A percentile compares a stretch with the other conserved stretches of the same genome.
Evolutionary conservation across 495 filamentous ascomycete species (phyloP).

Genomic region (Neurospora pannonica): DNA sequence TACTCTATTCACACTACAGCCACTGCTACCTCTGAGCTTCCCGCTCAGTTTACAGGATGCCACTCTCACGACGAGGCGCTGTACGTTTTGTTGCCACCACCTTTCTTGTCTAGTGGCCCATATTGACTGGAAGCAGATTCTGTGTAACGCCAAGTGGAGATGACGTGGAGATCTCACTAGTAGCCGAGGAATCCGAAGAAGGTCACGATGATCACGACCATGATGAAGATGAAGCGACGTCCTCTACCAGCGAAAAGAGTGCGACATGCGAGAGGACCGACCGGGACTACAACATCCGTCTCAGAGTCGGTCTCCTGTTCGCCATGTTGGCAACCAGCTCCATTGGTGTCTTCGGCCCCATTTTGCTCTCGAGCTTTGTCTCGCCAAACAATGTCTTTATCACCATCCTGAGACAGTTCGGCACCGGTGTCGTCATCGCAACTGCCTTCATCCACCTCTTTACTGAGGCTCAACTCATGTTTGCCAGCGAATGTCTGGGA

Average conservation of each 20-base stretch:
- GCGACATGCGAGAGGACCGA: slow-evolving; percentile 33
- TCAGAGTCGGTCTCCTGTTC: slow-evolving; percentile 53
- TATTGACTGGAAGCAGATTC: slow-evolving; percentile 9
- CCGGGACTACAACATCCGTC: slow-evolving; percentile 48
- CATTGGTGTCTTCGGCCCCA: slow-evolving; percentile 35
- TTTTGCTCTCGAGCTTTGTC: slow-evolving; percentile 27
- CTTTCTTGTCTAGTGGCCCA: not conserved
- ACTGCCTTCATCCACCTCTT: slow-evolving; percentile 64
- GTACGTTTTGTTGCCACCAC: not conserved
- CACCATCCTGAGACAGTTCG: slow-evolving; percentile 57
- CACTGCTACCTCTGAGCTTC: slow-evolving; percentile 9
- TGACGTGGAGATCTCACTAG: slow-evolving; percentile 8
- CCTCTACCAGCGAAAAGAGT: slow-evolving; percentile 5
- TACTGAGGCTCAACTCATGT: slow-evolving; percentile 55
- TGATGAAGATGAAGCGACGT: not conserved
- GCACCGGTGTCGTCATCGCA: slow-evolving; percentile 62
- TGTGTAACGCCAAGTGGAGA: slow-evolving; percentile 41
- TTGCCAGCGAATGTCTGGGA: slow-evolving; percentile 53
- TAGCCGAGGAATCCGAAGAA: slow-evolving; percentile 13
- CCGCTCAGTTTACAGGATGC: slow-evolving; percentile 4
- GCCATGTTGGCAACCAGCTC: slow-evolving; percentile 28
- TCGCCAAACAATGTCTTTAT: slow-evolving; percentile 27
- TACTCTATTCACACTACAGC: slow-evolving; percentile 5
- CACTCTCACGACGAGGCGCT: slow-evolving; percentile 6
- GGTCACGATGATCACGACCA: slow-evolving; percentile 11